These are phyloP conservation scores for Tricharina praecox DNA, from an alignment of 495 filamentous ascomycete genomes.

Conservation along the genomic window DNA sequence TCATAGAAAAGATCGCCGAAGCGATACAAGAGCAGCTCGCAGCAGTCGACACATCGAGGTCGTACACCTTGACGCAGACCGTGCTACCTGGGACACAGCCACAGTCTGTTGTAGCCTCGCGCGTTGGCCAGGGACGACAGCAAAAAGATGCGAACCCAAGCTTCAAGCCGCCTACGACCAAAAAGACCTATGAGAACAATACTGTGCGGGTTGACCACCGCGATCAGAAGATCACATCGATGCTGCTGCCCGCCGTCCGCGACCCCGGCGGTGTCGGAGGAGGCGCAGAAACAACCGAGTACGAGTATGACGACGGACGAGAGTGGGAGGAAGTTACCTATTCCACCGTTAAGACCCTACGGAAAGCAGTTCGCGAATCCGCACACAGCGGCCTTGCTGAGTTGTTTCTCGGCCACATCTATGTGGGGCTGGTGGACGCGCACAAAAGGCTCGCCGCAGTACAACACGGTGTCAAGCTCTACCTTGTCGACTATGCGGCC, in stretches of 20 bases:
- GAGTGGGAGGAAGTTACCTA: constrained; percentile 24
- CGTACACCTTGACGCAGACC: constrained; percentile 73
- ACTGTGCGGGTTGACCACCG: constrained; percentile 83
- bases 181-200: constrained; percentile 68
- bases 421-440: constrained; percentile 85
- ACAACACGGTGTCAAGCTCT: constrained; percentile 83
- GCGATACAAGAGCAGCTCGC: constrained; percentile 64
- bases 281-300: constrained; percentile 30
- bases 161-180: constrained; percentile 4
- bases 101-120: neutral
- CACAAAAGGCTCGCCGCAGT: constrained; percentile 74
- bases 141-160: neutral
- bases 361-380: constrained; percentile 57
- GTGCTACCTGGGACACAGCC: constrained; percentile 51
- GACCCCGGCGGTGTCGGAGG: constrained; percentile 20
- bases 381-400: constrained; percentile 87
- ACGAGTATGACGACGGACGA: constrained; percentile 25
- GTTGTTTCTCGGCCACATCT: constrained; percentile 75
- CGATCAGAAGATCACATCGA: constrained; percentile 85
- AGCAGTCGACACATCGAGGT: constrained; percentile 83
- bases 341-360: constrained; percentile 69
- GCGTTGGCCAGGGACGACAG: constrained; percentile 10
- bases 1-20: constrained; percentile 72
- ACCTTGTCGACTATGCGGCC: constrained; percentile 84
- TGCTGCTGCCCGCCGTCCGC: constrained; percentile 40